Base-by-base conservation (phyloP, 1,284 basidiomycete genomes). In the Naganishia albida region DNA sequence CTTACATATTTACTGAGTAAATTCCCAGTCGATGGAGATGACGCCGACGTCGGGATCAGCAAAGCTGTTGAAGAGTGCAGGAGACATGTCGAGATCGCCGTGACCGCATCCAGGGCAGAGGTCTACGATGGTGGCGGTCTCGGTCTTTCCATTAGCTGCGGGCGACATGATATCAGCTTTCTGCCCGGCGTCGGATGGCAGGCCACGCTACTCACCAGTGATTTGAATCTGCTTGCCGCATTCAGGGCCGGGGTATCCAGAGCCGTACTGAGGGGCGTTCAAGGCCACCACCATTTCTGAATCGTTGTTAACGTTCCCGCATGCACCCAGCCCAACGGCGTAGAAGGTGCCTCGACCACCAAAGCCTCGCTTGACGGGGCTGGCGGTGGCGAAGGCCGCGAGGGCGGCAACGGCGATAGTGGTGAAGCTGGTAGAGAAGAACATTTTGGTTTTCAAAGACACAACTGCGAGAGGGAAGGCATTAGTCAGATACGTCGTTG, bases 61-160 rank as follows among this genome's bases (percentile, higher is more conserved):
- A 46, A 63, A 52, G 44, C 57, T 26, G 59, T 66, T 28, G 59
- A 52, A 48, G 38, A 46, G 15, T 7, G 30, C 16, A 34, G 63
- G 49, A 20, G 59, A 40, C 44, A 66, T 82, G 81, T 96, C 93
- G 64, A 95, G 85, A 44, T 84, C 89, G 39, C 84, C 86, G 48
- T 77, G 83, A 1, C 65, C 16, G 40, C 63, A 51, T 25, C 23
- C 28, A 54, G 44, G 77, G 44, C 66, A 74, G 77, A 78, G 78
- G 75, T 84, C 84, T 44, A 78, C 73, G 65, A 85, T 78, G 48
- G 74, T 52, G n/a, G 67, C 71, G 20, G 83, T 81, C 62, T 84
- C 80, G 2, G 84, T 83, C 75, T 85, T 86, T 69, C 88, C 88
- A 30, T 54, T 54, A 20, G 52, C 52, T 34, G 34, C 6, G 10